Conservation (phyloP, 169 alveolate genomes). For the Eimeria maxima region DNA sequence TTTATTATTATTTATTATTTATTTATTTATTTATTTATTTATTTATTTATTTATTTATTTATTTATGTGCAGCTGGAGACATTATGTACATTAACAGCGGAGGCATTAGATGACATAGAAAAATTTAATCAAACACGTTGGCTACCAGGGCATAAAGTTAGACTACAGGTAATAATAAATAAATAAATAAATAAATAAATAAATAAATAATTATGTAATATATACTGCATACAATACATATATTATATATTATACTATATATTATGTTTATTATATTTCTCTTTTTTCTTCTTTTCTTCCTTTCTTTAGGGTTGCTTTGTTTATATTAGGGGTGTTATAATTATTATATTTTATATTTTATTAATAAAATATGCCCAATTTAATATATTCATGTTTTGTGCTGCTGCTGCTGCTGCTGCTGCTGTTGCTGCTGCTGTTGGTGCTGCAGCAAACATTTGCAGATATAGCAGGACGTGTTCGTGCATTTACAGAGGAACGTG, state of each 20-base stretch:
- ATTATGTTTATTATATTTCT: neutral
- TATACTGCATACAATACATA: too few species aligned
- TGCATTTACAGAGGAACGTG: conserved; percentile 79
- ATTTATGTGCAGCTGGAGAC: conserved; percentile 92
- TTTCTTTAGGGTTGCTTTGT: neutral
- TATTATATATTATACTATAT: neutral
- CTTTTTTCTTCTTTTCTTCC: neutral
- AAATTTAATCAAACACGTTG: conserved; percentile 90
- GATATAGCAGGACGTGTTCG: conserved; percentile 85
- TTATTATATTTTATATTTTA: too few species aligned
- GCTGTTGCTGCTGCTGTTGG: neutral
- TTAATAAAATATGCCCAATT: too few species aligned
- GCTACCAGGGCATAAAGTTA: conserved; percentile 95
- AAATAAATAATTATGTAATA: too few species aligned
- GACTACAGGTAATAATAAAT: conserved; percentile 72
- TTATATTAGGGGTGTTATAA: neutral
- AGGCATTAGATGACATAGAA: conserved; percentile 92
- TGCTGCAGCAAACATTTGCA: conserved; percentile 84
- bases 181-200: too few species aligned
- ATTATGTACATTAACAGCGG: conserved; percentile 90
- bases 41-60: too few species aligned
- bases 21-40: too few species aligned
- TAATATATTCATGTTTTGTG: too few species aligned
- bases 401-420: too few species aligned
- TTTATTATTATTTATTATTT: too few species aligned